Base-by-base conservation (phyloP, 1,284 basidiomycete genomes). In the Marasmius fiardii region DNA sequence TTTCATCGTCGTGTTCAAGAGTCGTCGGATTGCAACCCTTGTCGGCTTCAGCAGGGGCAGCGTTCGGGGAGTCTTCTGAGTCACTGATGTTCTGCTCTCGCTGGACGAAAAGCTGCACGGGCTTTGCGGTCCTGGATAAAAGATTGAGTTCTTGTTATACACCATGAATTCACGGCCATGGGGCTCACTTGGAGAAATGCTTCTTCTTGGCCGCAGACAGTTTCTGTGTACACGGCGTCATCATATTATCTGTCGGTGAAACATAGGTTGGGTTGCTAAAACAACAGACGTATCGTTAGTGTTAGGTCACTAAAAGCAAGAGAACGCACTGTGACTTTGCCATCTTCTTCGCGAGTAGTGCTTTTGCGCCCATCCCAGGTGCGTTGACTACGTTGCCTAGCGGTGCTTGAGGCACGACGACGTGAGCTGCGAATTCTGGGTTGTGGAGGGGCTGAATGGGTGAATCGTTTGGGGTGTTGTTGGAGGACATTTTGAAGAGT, bases 181-280 rank as follows among this genome's bases (percentile, higher is more conserved):
- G 39, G 51, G 26, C 90, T 51, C 62, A 95, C 94, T 92, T 95
- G 52, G 73, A 76, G 66, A 95, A 97, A 64, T 93, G 92, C 71
- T 93, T 93, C 80, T 95, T 93, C 80, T 88, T 95, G 3, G 89
- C 88, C 20, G 89, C 88, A 52, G 79, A 87, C 54, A 97, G 82
- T 72, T 96, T 97, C 73, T 93, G 88, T 4, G 93, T 90, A 68
- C 86, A 86, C 1, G 95, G 95, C 3, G 93, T 95, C 79, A 96
- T 85, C 71, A 97, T 78, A 66, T 90, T 92, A 71, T 98, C 95
- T 8, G 95, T 96, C 5, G 95, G 95, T 14, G 94, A 96, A 62
- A 93, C 75, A 64, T 83, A 93, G 45, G 82, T 83, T 8, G 90
- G 86, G 70, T 93, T 93, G 66, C 92, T 92, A 67, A 18, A 39